phyloP scores from a whole-genome alignment of 2,329 filamentous ascomycete species.

The Arthroderma uncinatum region DNA sequence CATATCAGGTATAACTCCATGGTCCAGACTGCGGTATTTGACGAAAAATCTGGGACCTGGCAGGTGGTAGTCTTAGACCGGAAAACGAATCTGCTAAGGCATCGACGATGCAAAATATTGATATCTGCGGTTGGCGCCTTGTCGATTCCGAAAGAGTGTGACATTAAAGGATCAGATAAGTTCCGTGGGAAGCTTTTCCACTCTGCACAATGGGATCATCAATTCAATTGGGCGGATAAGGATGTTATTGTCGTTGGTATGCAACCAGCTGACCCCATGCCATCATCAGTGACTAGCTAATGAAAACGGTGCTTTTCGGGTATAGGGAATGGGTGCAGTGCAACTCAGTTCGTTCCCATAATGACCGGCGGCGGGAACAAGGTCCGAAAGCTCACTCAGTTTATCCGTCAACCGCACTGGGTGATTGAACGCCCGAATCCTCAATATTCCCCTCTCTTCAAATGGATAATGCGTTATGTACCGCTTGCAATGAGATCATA shows the following conservation, averaged over 20 bases:
- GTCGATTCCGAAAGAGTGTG: slow-evolving; percentile 20
- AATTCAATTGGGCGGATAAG: slow-evolving; percentile 29
- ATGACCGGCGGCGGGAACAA: slow-evolving; percentile 28
- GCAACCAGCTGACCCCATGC: slow-evolving; percentile 10
- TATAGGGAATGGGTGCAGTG: slow-evolving; percentile 38
- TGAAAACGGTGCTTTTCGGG: not conserved
- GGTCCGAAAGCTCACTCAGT: slow-evolving; percentile 36
- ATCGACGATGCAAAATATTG: slow-evolving; percentile 19
- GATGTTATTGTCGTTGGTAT: slow-evolving; percentile 30
- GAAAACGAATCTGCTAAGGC: slow-evolving; percentile 14
- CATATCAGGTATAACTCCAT: slow-evolving; percentile 18
- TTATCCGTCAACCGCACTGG: slow-evolving; percentile 43
- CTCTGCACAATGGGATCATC: slow-evolving; percentile 34
- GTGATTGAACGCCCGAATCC: slow-evolving; percentile 37
- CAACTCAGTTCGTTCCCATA: slow-evolving; percentile 40
- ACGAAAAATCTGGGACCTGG: slow-evolving; percentile 20
- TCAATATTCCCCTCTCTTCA: slow-evolving; percentile 31
- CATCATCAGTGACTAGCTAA: not conserved
- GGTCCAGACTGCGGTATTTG: slow-evolving; percentile 16
- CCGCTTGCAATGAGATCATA: slow-evolving; percentile 38
- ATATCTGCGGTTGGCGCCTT: slow-evolving; percentile 25
- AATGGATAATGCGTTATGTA: slow-evolving; percentile 37
- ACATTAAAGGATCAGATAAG: slow-evolving; percentile 22
- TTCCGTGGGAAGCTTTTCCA: slow-evolving; percentile 32
- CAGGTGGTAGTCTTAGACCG: slow-evolving; percentile 20